Evolutionary conservation across 2,329 filamentous ascomycete species (phyloP).

Genomic region (Dactylellina parvicollis): DNA sequence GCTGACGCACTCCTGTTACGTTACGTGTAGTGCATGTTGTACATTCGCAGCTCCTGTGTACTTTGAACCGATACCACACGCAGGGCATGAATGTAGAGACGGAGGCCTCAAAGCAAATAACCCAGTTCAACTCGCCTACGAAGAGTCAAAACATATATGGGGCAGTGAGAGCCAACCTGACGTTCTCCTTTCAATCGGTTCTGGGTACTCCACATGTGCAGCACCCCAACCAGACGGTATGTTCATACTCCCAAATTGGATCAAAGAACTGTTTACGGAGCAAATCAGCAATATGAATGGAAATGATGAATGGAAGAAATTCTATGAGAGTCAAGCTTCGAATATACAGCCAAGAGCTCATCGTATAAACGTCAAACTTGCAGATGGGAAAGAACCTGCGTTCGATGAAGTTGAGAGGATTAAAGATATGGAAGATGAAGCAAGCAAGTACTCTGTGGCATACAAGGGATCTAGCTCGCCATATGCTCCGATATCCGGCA

Average conservation of each 20-base stretch:
- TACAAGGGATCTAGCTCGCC: neutral
- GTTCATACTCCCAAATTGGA: too few relatives aligned
- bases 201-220: neutral
- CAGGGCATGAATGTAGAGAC: neutral
- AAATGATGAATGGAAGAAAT: neutral
- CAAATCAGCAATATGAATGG: constrained; percentile 4
- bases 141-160: constrained; percentile 10
- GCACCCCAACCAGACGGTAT: neutral
- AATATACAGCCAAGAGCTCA: neutral
- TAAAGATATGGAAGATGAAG: neutral
- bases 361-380: neutral
- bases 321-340: neutral
- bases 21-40: neutral
- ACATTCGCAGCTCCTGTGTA: constrained; percentile 10
- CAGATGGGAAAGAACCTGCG: neutral
- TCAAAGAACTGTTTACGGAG: neutral
- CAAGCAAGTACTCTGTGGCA: too few relatives aligned
- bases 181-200: constrained; percentile 1
- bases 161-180: neutral
- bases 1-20: too few relatives aligned
- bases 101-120: constrained; percentile 26
- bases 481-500: neutral
- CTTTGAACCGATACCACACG: neutral
- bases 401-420: neutral
- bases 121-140: neutral